Conservation (phyloP, 2,329 filamentous ascomycete genomes). For the Teratosphaeria destructans region DNA sequence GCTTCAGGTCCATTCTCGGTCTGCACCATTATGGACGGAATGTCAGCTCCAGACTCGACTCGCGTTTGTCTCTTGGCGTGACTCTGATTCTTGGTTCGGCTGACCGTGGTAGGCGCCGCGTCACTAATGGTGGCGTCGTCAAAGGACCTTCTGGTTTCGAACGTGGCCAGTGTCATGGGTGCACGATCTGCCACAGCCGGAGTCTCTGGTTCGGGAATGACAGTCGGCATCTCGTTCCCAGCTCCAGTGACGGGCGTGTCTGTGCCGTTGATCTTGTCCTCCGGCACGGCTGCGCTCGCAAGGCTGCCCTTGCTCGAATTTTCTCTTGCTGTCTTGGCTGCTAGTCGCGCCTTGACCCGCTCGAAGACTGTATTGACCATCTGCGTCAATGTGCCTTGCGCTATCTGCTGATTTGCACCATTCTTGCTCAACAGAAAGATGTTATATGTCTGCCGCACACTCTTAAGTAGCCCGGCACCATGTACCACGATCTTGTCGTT, state of each 20-base stretch:
- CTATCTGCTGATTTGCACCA: constrained; percentile 90
- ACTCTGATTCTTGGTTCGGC: constrained; percentile 40
- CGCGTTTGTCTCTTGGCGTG: constrained; percentile 20
- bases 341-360: constrained; percentile 73
- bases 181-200: constrained; percentile 27
- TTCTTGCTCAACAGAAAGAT: constrained; percentile 94
- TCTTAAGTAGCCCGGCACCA: constrained; percentile 88
- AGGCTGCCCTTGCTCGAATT: constrained; percentile 39
- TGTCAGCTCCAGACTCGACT: constrained; percentile 35
- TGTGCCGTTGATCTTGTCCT: constrained; percentile 19
- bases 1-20: constrained; percentile 34
- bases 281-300: constrained; percentile 20
- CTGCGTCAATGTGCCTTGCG: constrained; percentile 91
- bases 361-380: constrained; percentile 99
- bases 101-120: constrained; percentile 57
- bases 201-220: constrained; percentile 13
- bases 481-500: constrained; percentile 99
- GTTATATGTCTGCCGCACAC: constrained; percentile 96
- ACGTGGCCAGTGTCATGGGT: constrained; percentile 58
- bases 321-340: constrained; percentile 72
- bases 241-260: constrained; percentile 18
- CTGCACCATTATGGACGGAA: constrained; percentile 27
- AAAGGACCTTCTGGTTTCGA: constrained; percentile 56
- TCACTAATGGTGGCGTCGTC: constrained; percentile 57
- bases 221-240: constrained; percentile 24